phyloP scores from a whole-genome alignment of 805 yeast species.

The Nakazawaea anatomiae region DNA sequence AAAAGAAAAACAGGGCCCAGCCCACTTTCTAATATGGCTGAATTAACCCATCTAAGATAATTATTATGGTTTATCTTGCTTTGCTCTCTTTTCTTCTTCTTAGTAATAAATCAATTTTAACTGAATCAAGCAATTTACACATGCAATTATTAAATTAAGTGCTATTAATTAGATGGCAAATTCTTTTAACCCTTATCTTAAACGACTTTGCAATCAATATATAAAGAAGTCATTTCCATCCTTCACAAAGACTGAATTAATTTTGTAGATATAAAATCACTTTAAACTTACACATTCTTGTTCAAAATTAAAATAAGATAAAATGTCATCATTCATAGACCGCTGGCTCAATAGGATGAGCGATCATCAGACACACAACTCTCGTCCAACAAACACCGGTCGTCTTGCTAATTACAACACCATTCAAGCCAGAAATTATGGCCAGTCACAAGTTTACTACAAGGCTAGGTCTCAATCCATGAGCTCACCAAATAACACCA shows the following conservation, averaged over 20 bases:
- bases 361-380: not conserved
- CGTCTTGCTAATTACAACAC: not conserved
- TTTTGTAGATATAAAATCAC: no score
- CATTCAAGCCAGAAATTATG: not conserved
- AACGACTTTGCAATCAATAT: no score
- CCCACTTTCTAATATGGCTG: no score
- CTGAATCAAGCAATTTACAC: no score
- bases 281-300: no score
- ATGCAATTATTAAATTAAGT: no score
- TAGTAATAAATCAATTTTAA: not conserved
- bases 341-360: constrained; percentile 10
- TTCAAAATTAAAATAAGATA: not conserved
- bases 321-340: constrained; percentile 10
- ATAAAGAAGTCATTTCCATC: no score
- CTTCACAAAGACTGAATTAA: no score
- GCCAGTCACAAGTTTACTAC: constrained; percentile 7
- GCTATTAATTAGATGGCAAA: no score
- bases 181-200: no score
- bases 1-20: no score
- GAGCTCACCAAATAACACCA: constrained; percentile 7
- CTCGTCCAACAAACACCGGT: constrained; percentile 5
- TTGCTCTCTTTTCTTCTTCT: not conserved
- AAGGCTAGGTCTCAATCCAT: not conserved
- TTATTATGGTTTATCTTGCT: not conserved
- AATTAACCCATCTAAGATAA: no score